Evolutionary conservation across 2,329 filamentous ascomycete species (phyloP).

Genomic region (Pseudonectria foliicola): DNA sequence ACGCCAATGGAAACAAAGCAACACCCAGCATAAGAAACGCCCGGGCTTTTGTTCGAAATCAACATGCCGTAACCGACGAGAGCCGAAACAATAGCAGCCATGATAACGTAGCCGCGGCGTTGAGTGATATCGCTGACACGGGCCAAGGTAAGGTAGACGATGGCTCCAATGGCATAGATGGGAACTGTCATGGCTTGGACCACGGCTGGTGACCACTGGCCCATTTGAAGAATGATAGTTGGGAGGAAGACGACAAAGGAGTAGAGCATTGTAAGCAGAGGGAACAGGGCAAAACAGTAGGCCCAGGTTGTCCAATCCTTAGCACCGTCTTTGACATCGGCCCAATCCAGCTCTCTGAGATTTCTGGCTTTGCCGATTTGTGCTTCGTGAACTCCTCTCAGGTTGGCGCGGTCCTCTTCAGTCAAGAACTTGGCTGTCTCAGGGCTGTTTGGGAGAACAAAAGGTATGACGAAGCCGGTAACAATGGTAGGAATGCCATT

Average conservation of each 20-base stretch:
- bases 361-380: constrained; percentile 31
- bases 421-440: constrained; percentile 38
- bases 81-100: constrained; percentile 41
- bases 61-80: constrained; percentile 54
- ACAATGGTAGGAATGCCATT: constrained; percentile 41
- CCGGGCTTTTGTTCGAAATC: constrained; percentile 45
- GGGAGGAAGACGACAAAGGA: constrained; percentile 62
- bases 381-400: constrained; percentile 41
- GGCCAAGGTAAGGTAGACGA: constrained; percentile 52
- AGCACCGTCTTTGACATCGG: constrained; percentile 15
- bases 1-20: constrained; percentile 52
- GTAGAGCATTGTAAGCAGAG: constrained; percentile 59
- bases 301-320: constrained; percentile 58
- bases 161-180: constrained; percentile 56
- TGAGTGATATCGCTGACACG: constrained; percentile 51
- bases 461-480: constrained; percentile 47
- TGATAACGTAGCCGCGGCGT: constrained; percentile 47
- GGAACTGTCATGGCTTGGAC: constrained; percentile 63
- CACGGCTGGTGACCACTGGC: constrained; percentile 46
- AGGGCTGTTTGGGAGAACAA: constrained; percentile 51
- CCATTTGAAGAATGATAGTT: constrained; percentile 59
- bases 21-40: constrained; percentile 54
- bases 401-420: constrained; percentile 34
- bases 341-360: constrained; percentile 21
- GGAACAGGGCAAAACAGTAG: constrained; percentile 54